Evolutionary conservation across 345 rosid genomes (phyloP), one percentile per base, ranked within the genome.

Genomic region (Populus simonii): DNA sequence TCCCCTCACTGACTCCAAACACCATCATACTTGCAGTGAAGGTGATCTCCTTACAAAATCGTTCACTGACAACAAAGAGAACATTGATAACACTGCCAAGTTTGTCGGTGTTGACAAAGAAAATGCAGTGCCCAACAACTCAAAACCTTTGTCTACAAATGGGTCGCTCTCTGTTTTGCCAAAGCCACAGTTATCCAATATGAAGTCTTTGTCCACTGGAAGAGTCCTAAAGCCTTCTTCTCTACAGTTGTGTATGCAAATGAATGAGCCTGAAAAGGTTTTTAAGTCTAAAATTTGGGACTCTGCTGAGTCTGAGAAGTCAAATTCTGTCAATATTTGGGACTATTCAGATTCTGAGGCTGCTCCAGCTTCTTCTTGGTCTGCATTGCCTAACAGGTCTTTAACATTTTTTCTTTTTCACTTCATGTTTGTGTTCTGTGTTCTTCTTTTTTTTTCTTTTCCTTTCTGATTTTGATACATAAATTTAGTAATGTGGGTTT

Each of bases 301-400:
- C 49, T 78, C 88, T 75, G 79, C 82, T 74, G 93, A 90, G 45
- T 87, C 97, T 4, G 95, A 93, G 73, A 86, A 89, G 79, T 91
- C 97, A 0, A 77, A 79, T 76, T 92, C 92, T 72, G 83, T 91
- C 77, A 91, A 91, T 53, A 82, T 95, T 66, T 95, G 98, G 99
- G 99, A 95, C 71, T 89, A 84, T 67, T 95, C 99, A 3, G 99
- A 95, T 84, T 92, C 96, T 0, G 98, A 95, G 82, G 92, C 98
- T 8, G 97, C 99, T 53, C 99, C 97, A 7, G 98, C 99, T 86
- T 89, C 98, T 79, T 90, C 97, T 83, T 93, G 99, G 99, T 86
- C 98, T 74, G 85, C 93, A 29, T 79, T 93, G 75, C 99, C 99
- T 39, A 94, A 93, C 31, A 90, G 96, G 98, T 92, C 43, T 17